phyloP scores from a whole-genome alignment of 2,329 filamentous ascomycete species.

The Claviceps digitariae region DNA sequence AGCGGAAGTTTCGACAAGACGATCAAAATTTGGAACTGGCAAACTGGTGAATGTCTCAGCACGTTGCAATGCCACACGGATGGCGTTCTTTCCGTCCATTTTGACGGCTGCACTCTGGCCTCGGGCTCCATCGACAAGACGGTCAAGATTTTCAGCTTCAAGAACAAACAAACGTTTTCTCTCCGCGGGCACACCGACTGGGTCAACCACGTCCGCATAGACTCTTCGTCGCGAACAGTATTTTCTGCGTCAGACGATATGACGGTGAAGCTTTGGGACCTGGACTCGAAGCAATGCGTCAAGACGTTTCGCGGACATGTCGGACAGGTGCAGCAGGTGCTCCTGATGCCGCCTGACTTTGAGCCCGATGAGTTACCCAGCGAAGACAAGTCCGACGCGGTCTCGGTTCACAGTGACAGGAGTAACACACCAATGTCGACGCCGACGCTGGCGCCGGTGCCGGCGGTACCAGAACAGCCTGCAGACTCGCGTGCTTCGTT shows the following conservation, averaged over 20 bases:
- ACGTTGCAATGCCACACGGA: slow-evolving; percentile 67
- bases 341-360: slow-evolving; percentile 74
- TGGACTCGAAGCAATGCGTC: slow-evolving; percentile 72
- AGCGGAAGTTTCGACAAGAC: slow-evolving; percentile 80
- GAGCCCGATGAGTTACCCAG: slow-evolving; percentile 60
- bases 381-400: slow-evolving; percentile 38
- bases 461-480: slow-evolving; percentile 15
- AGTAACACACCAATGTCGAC: slow-evolving; percentile 26
- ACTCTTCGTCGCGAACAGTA: slow-evolving; percentile 67
- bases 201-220: slow-evolving; percentile 91
- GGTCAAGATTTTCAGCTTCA: slow-evolving; percentile 86
- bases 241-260: slow-evolving; percentile 92
- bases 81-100: slow-evolving; percentile 79
- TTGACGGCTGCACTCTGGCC: slow-evolving; percentile 70
- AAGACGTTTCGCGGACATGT: slow-evolving; percentile 75
- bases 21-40: slow-evolving; percentile 94
- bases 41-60: slow-evolving; percentile 73
- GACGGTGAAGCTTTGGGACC: slow-evolving; percentile 82
- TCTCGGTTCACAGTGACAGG: slow-evolving; percentile 34
- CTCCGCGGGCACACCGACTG: slow-evolving; percentile 81
- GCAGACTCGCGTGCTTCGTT: slow-evolving; percentile 40
- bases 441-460: slow-evolving; percentile 2
- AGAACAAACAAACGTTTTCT: slow-evolving; percentile 65
- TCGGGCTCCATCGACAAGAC: slow-evolving; percentile 83
- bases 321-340: slow-evolving; percentile 85